A percentile compares a stretch with the other conserved stretches of the same genome.
These are phyloP conservation scores for Candida insectorum DNA, from an alignment of 805 yeast species.

Conservation along the genomic window DNA sequence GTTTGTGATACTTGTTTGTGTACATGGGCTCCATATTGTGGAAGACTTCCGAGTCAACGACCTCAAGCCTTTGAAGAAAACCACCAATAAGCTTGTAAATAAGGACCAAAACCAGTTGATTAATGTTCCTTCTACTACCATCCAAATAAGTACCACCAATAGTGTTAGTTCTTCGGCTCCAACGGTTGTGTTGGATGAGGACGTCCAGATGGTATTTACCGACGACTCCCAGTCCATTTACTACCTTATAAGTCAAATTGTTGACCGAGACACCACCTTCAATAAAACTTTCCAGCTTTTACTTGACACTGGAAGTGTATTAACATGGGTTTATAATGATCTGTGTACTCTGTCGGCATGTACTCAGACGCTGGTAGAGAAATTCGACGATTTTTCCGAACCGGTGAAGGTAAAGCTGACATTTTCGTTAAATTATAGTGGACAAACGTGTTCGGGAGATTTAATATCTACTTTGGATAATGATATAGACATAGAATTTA, in stretches of 20 bases:
- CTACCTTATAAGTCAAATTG: constrained; percentile 15
- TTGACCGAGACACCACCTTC: constrained; percentile 19
- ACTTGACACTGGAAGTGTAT: constrained; percentile 64
- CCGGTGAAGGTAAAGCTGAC: constrained; percentile 18
- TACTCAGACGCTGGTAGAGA: constrained; percentile 19
- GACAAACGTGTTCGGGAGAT: constrained; percentile 52
- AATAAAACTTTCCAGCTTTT: constrained; percentile 47
- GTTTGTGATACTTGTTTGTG: background rate
- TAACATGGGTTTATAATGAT: constrained; percentile 58
- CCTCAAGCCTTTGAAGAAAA: constrained; percentile 3
- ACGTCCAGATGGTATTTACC: constrained; percentile 18
- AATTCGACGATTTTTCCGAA: constrained; percentile 18
- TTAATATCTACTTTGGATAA: constrained; percentile 34
- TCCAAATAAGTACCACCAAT: constrained; percentile 9
- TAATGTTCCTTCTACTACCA: constrained; percentile 1
- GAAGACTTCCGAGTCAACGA: constrained; percentile 16
- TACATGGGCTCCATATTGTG: constrained; percentile 14
- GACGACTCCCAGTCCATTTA: constrained; percentile 20
- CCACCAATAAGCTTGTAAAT: background rate
- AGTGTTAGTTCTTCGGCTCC: constrained; percentile 13
- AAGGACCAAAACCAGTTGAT: background rate
- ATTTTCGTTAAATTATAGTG: constrained; percentile 51
- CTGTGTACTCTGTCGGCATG: constrained; percentile 48
- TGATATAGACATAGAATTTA: constrained; percentile 20
- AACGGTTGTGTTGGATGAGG: constrained; percentile 12